These are phyloP conservation scores for Xerocomellus dryophilus DNA, from an alignment of 768 basidiomycete genomes.

Conservation along the genomic window DNA sequence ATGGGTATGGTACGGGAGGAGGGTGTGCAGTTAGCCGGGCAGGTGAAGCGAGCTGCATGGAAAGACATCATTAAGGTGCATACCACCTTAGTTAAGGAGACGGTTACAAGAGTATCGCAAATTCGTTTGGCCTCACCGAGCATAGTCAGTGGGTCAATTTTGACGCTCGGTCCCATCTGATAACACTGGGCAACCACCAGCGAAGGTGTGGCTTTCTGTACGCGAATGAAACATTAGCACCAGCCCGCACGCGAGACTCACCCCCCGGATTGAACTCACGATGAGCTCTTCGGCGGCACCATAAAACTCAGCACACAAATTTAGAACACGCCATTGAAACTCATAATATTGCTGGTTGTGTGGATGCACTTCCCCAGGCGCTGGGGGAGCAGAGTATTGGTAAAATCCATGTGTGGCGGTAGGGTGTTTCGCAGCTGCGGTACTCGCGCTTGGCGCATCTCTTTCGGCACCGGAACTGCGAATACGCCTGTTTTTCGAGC, in stretches of 20 bases:
- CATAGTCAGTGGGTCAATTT: conserved; percentile 72
- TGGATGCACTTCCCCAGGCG: conserved; percentile 48
- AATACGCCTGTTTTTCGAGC: conserved; percentile 69
- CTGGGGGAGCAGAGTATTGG: conserved; percentile 41
- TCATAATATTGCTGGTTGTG: conserved; percentile 80
- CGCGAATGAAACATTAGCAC: conserved; percentile 8
- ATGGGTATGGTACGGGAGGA: conserved; percentile 56
- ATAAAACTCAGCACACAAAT: conserved; percentile 83
- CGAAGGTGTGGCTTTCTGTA: conserved; percentile 56
- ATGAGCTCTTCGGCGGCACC: conserved; percentile 81
- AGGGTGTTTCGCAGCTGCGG: conserved; percentile 28
- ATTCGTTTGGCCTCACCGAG: conserved; percentile 73
- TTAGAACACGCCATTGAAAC: conserved; percentile 82
- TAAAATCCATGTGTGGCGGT: conserved; percentile 42
- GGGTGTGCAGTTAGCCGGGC: conserved; percentile 64
- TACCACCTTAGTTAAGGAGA: neutral
- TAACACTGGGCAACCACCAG: conserved; percentile 80
- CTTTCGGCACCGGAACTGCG: conserved; percentile 34
- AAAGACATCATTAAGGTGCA: conserved; percentile 11
- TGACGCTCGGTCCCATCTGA: conserved; percentile 63
- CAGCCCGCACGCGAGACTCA: conserved; percentile 4
- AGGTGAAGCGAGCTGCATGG: conserved; percentile 65
- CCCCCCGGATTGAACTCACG: conserved; percentile 44
- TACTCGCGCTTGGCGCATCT: conserved; percentile 13
- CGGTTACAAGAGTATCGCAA: conserved; percentile 68